phyloP scores from a whole-genome alignment of 2,329 filamentous ascomycete species.

The Dactylellina cionopaga region DNA sequence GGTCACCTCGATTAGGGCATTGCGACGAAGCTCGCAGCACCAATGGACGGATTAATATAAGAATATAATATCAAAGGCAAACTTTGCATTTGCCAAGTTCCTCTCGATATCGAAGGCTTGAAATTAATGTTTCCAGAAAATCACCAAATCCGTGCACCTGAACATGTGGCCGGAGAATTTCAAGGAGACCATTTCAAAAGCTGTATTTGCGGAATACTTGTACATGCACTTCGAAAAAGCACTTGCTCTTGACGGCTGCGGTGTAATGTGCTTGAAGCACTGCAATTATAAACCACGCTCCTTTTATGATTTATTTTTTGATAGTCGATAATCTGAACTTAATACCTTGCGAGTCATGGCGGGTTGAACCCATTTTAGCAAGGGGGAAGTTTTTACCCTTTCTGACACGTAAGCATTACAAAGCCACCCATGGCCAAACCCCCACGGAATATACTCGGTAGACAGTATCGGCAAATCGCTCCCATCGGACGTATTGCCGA shows the following conservation, averaged over 20 bases:
- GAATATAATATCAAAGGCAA: conserved; percentile 32
- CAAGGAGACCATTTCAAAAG: conserved; percentile 25
- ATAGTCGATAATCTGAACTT: not conserved
- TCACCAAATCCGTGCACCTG: conserved; percentile 37
- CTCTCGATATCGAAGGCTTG: conserved; percentile 24
- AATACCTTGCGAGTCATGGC: conserved; percentile 49
- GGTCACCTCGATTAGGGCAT: conserved; percentile 26
- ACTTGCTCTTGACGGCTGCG: conserved; percentile 17
- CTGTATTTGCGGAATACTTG: conserved; percentile 8
- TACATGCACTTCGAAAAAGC: conserved; percentile 38
- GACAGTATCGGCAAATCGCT: conserved; percentile 45
- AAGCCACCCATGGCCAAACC: conserved; percentile 43
- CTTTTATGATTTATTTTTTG: conserved; percentile 26
- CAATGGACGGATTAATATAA: conserved; percentile 24
- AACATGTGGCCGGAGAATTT: conserved; percentile 53
- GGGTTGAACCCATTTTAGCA: conserved; percentile 43
- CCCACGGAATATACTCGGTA: conserved; percentile 48
- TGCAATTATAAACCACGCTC: conserved; percentile 24
- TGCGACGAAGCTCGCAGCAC: conserved; percentile 16
- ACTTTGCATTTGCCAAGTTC: conserved; percentile 27
- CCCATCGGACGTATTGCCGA: conserved; percentile 40
- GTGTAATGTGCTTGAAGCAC: conserved; percentile 19
- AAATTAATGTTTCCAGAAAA: conserved; percentile 49
- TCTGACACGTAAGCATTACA: conserved; percentile 52
- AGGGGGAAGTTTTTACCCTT: conserved; percentile 49